phyloP scores from a whole-genome alignment of 2,329 filamentous ascomycete genomes.

The Verticillium longisporum region DNA sequence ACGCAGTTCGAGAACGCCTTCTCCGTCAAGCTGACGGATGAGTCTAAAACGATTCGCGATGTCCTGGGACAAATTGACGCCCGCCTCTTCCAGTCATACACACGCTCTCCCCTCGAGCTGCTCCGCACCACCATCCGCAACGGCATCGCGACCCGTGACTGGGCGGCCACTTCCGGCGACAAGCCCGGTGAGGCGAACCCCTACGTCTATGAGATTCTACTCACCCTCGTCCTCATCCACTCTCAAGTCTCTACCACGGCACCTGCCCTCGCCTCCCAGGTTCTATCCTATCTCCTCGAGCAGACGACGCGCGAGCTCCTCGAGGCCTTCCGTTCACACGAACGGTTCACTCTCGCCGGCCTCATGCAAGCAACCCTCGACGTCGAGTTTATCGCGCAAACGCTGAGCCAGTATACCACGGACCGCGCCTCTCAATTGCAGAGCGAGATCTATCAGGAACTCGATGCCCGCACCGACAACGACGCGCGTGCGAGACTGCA shows the following conservation, averaged over 20 bases:
- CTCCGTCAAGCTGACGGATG: slow-evolving; percentile 88
- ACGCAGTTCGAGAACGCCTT: slow-evolving; percentile 90
- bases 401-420: slow-evolving; percentile 81
- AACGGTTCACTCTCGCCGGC: slow-evolving; percentile 66
- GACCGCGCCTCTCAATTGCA: slow-evolving; percentile 76
- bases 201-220: slow-evolving; percentile 83
- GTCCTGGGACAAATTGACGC: slow-evolving; percentile 86
- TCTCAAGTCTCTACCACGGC: slow-evolving; percentile 80
- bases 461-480: slow-evolving; percentile 85
- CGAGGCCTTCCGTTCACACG: slow-evolving; percentile 63
- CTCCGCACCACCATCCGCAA: slow-evolving; percentile 64
- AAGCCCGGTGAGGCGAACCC: slow-evolving; percentile 71
- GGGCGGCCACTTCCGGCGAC: slow-evolving; percentile 53
- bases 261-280: slow-evolving; percentile 66
- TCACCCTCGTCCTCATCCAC: slow-evolving; percentile 84
- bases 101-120: slow-evolving; percentile 63
- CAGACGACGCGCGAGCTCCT: slow-evolving; percentile 75
- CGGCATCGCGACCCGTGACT: slow-evolving; percentile 65
- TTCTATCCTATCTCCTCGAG: slow-evolving; percentile 83
- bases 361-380: slow-evolving; percentile 97
- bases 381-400: slow-evolving; percentile 94
- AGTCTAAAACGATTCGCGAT: slow-evolving; percentile 85
- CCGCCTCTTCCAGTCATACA: slow-evolving; percentile 88
- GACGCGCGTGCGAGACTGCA: slow-evolving; percentile 75
- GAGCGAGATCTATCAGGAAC: slow-evolving; percentile 83